Conservation (phyloP, 192 early-diverging fungal genomes). For the Podila verticillata region DNA sequence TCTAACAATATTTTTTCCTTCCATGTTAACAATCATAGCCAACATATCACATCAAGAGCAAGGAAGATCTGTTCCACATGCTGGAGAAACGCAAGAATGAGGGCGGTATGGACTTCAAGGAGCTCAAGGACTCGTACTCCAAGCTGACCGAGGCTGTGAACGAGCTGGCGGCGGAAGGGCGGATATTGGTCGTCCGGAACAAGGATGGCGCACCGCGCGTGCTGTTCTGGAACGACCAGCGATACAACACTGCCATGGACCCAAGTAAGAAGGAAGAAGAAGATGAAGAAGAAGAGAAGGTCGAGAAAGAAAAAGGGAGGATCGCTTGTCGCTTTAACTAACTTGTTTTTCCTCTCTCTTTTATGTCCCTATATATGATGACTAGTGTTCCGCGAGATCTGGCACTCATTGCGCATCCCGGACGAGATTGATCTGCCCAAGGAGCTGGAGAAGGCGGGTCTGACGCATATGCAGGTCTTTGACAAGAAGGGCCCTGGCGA, state of each 20-base stretch:
- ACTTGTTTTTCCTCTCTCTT: neutral
- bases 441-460: constrained; percentile 74
- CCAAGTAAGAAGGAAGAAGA: constrained; percentile 38
- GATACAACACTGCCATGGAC: constrained; percentile 64
- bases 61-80: constrained; percentile 75
- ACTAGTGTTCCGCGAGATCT: constrained; percentile 79
- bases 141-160: constrained; percentile 62
- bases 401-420: constrained; percentile 73
- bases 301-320: neutral
- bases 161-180: constrained; percentile 62
- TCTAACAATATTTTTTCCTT: neutral
- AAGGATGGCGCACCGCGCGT: constrained; percentile 73
- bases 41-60: constrained; percentile 73
- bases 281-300: neutral
- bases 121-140: constrained; percentile 79
- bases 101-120: constrained; percentile 79
- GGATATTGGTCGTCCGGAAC: constrained; percentile 68
- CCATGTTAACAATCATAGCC: constrained; percentile 55
- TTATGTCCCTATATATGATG: neutral
- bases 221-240: constrained; percentile 73
- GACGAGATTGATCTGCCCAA: constrained; percentile 77
- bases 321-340: neutral
- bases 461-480: constrained; percentile 78
- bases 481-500: constrained; percentile 68
- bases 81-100: constrained; percentile 67